Percentiles rank a stretch among this genome's conserved stretches.
phyloP scores from a whole-genome alignment of 441 rosid species.

The Gossypium schwendimanii region DNA sequence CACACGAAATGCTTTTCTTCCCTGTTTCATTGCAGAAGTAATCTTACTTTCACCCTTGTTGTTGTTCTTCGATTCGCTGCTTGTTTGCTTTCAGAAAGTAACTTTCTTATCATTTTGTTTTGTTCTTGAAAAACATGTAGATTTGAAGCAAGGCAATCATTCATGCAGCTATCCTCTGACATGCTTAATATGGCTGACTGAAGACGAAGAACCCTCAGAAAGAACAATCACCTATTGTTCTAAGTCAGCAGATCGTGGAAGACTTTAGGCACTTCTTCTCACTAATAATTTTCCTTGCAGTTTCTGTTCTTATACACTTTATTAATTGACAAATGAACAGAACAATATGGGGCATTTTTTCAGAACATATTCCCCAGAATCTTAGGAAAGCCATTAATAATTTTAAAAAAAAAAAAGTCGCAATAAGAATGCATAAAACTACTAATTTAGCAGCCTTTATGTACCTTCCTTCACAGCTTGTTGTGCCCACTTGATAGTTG shows the following conservation, averaged over 20 bases:
- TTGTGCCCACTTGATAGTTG: conserved; percentile 50
- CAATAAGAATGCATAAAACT: background rate
- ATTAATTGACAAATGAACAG: background rate
- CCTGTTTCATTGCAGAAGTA: background rate
- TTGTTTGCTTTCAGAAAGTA: background rate
- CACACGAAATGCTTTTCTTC: background rate
- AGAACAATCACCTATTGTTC: too few species aligned
- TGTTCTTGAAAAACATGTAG: too few species aligned
- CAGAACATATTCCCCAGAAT: background rate
- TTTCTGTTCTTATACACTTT: background rate
- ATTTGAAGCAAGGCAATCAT: too few species aligned
- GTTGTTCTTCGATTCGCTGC: background rate
- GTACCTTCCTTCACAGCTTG: conserved; percentile 23
- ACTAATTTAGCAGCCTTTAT: background rate
- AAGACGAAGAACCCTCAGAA: too few species aligned
- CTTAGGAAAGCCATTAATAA: background rate
- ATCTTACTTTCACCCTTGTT: background rate
- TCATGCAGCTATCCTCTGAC: too few species aligned
- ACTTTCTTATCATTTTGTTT: background rate
- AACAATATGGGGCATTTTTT: background rate
- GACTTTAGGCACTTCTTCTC: background rate
- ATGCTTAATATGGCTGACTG: too few species aligned
- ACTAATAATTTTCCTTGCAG: background rate
- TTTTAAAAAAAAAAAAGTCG: background rate
- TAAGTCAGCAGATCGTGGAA: too few species aligned